These are phyloP conservation scores for Scleroderma bovista DNA, from an alignment of 768 basidiomycete species.

Conservation along the genomic window DNA sequence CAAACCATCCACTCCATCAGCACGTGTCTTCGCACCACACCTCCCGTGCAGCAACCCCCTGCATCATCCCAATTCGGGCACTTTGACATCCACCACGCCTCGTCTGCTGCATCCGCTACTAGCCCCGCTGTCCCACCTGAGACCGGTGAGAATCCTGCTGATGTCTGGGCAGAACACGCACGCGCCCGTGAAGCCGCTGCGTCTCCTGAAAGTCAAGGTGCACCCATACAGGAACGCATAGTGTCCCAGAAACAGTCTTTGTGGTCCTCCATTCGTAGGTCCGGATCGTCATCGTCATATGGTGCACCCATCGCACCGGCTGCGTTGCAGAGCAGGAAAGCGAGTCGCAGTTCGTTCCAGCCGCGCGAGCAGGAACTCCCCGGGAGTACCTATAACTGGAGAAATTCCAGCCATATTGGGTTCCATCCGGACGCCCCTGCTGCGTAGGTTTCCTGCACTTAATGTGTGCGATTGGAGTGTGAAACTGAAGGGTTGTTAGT, in stretches of 20 bases:
- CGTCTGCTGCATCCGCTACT: constrained; percentile 13
- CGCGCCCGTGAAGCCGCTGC: background rate
- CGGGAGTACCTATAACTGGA: constrained; percentile 29
- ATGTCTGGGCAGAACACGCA: constrained; percentile 25
- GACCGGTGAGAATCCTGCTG: constrained; percentile 17
- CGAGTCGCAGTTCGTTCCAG: constrained; percentile 18
- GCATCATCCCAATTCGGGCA: constrained; percentile 13
- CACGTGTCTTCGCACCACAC: constrained; percentile 15
- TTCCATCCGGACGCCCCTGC: constrained; percentile 12
- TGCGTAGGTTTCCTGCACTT: constrained; percentile 11
- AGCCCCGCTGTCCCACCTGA: background rate
- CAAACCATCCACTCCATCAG: constrained; percentile 13
- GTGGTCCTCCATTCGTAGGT: constrained; percentile 18
- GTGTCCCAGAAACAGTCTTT: constrained; percentile 17
- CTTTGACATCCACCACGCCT: constrained; percentile 23
- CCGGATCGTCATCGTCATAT: constrained; percentile 27
- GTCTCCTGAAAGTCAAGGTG: constrained; percentile 13
- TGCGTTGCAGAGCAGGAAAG: constrained; percentile 17
- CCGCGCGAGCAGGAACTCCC: constrained; percentile 25
- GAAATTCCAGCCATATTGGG: constrained; percentile 19
- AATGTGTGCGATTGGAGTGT: background rate
- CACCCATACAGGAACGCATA: constrained; percentile 15
- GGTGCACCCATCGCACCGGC: constrained; percentile 4
- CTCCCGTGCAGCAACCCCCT: constrained; percentile 5
- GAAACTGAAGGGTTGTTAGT: constrained; percentile 7